phyloP scores from a whole-genome alignment of 192 early-diverging fungal species.

The Linnemannia elongata region DNA sequence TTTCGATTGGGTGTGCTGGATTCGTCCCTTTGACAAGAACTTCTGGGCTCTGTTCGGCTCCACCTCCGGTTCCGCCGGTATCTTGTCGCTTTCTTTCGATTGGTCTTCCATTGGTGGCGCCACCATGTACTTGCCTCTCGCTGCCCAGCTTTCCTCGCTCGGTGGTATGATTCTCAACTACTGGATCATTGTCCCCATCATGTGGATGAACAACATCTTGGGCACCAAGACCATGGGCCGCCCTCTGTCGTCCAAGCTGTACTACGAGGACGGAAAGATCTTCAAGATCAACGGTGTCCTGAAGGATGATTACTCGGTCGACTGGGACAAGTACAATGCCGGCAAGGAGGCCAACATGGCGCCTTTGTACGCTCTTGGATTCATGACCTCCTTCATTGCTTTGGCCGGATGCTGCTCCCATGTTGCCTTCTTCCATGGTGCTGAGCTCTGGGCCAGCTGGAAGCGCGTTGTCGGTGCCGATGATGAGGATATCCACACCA shows the following conservation, averaged over 20 bases:
- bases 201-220: constrained; percentile 49
- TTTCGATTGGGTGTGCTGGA: constrained; percentile 48
- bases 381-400: constrained; percentile 63
- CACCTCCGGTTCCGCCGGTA: constrained; percentile 57
- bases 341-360: constrained; percentile 43
- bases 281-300: constrained; percentile 42
- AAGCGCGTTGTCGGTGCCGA: constrained; percentile 12
- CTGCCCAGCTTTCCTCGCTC: neutral
- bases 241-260: neutral
- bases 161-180: constrained; percentile 38
- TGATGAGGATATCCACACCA: constrained; percentile 62
- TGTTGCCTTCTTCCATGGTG: constrained; percentile 68
- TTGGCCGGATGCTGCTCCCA: constrained; percentile 68
- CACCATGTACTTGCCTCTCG: constrained; percentile 18
- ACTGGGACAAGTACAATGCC: constrained; percentile 54
- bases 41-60: constrained; percentile 59
- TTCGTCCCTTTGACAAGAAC: constrained; percentile 29
- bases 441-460: constrained; percentile 60
- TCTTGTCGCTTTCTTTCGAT: constrained; percentile 48
- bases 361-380: constrained; percentile 59
- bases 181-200: constrained; percentile 52
- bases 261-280: neutral
- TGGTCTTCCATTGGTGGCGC: constrained; percentile 40
- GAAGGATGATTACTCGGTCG: constrained; percentile 43
- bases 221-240: constrained; percentile 24